These are phyloP conservation scores for Cladosporium sp. DNA, from an alignment of 2,329 filamentous ascomycete genomes.

Conservation along the genomic window DNA sequence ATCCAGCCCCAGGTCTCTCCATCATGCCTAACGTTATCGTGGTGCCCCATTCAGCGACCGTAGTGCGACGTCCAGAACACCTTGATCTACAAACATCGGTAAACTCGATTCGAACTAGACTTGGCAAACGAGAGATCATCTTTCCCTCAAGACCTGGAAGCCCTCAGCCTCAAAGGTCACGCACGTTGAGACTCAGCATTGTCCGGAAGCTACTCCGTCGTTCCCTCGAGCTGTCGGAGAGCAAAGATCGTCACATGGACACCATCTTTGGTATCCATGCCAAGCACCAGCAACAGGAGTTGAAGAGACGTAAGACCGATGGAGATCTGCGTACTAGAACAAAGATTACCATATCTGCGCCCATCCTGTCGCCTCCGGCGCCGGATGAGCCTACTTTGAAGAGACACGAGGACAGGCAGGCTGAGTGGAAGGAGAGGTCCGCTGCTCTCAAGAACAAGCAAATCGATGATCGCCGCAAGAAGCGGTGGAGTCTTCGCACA, in stretches of 20 bases:
- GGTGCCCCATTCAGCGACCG: not conserved
- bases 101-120: not conserved
- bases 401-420: not conserved
- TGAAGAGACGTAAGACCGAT: not conserved
- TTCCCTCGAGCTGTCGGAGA: too few species aligned
- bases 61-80: not conserved
- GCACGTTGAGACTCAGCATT: not conserved
- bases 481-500: slow-evolving; percentile 1
- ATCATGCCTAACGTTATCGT: not conserved
- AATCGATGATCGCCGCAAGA: not conserved
- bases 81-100: not conserved
- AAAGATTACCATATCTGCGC: not conserved
- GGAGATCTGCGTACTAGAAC: not conserved
- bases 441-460: not conserved
- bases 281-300: not conserved
- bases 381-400: not conserved
- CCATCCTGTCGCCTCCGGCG: not conserved
- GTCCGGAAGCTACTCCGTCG: not conserved
- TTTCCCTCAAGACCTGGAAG: not conserved
- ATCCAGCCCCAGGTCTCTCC: not conserved
- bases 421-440: not conserved
- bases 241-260: not conserved
- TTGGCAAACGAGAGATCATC: not conserved
- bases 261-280: not conserved
- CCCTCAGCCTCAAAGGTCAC: not conserved